A percentile compares a stretch with the other conserved stretches of the same genome.
Conservation (phyloP, 345 rosid genomes). For the Reutealis trisperma region DNA sequence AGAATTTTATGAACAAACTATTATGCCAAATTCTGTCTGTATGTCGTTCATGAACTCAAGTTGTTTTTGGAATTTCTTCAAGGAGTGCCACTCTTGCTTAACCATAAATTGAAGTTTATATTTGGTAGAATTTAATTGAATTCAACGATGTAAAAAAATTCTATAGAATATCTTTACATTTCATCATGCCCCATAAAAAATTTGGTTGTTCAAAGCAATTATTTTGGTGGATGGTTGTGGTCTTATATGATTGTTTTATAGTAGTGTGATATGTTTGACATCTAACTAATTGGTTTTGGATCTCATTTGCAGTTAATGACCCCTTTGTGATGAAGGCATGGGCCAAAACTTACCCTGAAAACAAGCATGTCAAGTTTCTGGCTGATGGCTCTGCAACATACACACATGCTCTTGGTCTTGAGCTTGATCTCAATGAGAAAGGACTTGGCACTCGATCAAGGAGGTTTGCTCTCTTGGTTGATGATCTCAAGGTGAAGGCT, state of each 20-base stretch:
- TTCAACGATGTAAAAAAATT: background rate
- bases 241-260: too few species aligned
- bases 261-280: background rate
- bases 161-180: too few species aligned
- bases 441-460: conserved; percentile 88
- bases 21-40: too few species aligned
- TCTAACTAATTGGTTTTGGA: background rate
- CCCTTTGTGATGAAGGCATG: conserved; percentile 98
- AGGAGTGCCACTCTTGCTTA: too few species aligned
- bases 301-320: conserved; percentile 69
- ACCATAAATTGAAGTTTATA: too few species aligned
- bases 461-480: conserved; percentile 84
- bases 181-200: too few species aligned
- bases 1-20: too few species aligned
- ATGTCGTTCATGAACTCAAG: too few species aligned
- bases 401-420: conserved; percentile 85
- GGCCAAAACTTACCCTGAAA: conserved; percentile 91
- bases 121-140: background rate
- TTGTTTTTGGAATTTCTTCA: too few species aligned
- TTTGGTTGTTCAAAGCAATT: too few species aligned
- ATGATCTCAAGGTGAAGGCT: conserved; percentile 85
- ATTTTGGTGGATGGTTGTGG: too few species aligned
- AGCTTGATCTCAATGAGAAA: conserved; percentile 82
- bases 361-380: conserved; percentile 86
- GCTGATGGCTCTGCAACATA: conserved; percentile 88